Evolutionary conservation across 495 filamentous ascomycete genomes (phyloP).

Genomic region (Rostrohypoxylon terebratum): DNA sequence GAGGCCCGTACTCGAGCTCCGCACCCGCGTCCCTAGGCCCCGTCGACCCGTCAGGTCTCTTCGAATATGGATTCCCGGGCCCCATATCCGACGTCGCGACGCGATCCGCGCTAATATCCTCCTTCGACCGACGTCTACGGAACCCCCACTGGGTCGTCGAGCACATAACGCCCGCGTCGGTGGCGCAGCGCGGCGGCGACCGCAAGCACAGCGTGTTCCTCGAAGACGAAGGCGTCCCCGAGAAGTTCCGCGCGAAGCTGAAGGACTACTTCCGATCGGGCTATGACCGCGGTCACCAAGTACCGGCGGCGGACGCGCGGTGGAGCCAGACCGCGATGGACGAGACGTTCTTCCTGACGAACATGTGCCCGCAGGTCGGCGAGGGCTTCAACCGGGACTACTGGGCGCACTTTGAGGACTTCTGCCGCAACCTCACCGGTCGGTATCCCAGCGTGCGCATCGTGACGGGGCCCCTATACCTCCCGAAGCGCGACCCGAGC

Average conservation of each 20-base stretch:
- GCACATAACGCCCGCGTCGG: conserved; percentile 93
- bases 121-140: conserved; percentile 89
- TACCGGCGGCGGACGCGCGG: conserved; percentile 96
- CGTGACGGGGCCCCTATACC: conserved; percentile 93
- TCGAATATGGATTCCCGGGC: conserved; percentile 97
- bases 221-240: conserved; percentile 83
- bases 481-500: conserved; percentile 77
- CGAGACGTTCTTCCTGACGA: conserved; percentile 88
- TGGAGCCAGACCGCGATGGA: conserved; percentile 96
- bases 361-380: conserved; percentile 98
- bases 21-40: conserved; percentile 54
- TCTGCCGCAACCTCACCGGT: conserved; percentile 82
- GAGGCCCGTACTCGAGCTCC: conserved; percentile 42
- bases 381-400: conserved; percentile 98
- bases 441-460: conserved; percentile 90
- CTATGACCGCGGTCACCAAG: conserved; percentile 97
- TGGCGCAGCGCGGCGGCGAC: conserved; percentile 79
- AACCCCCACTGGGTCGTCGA: conserved; percentile 97
- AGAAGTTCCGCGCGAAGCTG: conserved; percentile 88
- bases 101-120: conserved; percentile 78
- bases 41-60: conserved; percentile 88
- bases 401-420: conserved; percentile 99
- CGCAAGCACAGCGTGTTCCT: conserved; percentile 83
- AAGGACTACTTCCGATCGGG: conserved; percentile 94
- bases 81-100: conserved; percentile 85